Conservation (phyloP, 2,329 filamentous ascomycete species). For the Colletotrichum cuscutae region DNA sequence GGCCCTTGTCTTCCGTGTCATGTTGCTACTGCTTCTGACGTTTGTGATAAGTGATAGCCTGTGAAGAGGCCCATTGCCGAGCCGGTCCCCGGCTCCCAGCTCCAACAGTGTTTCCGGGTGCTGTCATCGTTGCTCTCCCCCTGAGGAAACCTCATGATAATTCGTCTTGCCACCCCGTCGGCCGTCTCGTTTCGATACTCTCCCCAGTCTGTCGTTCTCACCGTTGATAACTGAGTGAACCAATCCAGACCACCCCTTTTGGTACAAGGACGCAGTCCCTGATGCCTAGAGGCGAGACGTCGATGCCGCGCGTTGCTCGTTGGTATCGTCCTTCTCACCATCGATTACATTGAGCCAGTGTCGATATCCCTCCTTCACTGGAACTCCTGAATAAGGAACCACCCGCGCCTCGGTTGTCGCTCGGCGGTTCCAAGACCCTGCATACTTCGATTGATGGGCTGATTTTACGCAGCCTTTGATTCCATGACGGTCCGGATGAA, state of each 20-base stretch:
- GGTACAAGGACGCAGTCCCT: not conserved
- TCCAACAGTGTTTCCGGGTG: not conserved
- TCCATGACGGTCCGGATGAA: conserved; percentile 73
- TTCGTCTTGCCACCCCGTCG: not conserved
- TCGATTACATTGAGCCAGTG: not conserved
- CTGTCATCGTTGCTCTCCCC: not conserved
- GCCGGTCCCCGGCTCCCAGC: not conserved
- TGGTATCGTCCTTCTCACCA: not conserved
- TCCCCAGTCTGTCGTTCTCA: conserved; percentile 4
- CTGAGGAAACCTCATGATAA: not conserved
- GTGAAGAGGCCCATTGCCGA: not conserved
- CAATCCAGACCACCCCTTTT: not conserved
- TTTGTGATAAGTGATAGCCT: not conserved
- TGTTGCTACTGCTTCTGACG: not conserved
- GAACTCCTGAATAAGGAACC: not conserved
- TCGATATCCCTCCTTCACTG: not conserved
- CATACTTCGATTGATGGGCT: conserved; percentile 3
- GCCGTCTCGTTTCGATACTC: conserved; percentile 11
- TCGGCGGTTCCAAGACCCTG: conserved; percentile 13
- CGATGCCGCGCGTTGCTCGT: not conserved
- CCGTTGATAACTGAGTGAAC: not conserved
- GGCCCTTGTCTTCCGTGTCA: not conserved
- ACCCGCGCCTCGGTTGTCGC: not conserved
- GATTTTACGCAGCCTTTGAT: conserved; percentile 55
- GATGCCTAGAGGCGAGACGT: not conserved